These are phyloP conservation scores for Cryptosporidium bovis DNA, from an alignment of 169 alveolate species.

Conservation along the genomic window DNA sequence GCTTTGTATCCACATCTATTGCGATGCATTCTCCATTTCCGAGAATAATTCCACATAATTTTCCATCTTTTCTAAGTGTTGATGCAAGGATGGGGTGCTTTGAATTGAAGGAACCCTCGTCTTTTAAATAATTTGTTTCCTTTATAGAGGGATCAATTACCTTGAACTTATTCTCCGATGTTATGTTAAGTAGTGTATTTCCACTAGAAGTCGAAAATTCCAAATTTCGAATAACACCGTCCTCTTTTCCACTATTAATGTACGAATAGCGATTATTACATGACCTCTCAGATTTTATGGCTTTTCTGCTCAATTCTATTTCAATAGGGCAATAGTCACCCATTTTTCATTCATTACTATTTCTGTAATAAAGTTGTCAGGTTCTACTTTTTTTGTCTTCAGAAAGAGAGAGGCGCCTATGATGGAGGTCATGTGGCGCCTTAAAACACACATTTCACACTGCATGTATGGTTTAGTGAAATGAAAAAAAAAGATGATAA, in stretches of 20 bases:
- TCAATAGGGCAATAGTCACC: constrained; percentile 68
- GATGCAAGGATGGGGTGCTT: constrained; percentile 17
- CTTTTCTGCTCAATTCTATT: constrained; percentile 10
- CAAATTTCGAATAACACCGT: constrained; percentile 15
- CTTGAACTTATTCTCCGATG: constrained; percentile 28
- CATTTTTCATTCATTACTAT: constrained; percentile 19
- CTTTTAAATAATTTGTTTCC: neutral
- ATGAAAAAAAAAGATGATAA: neutral
- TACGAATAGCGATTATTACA: constrained; percentile 11
- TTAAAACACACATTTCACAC: constrained; percentile 70
- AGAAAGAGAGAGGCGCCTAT: constrained; percentile 22
- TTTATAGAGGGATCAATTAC: neutral
- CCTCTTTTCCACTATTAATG: constrained; percentile 43
- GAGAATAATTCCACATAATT: constrained; percentile 26
- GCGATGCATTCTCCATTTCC: constrained; percentile 40
- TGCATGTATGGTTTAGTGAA: constrained; percentile 25
- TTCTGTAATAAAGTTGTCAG: constrained; percentile 20
- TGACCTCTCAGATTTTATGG: neutral
- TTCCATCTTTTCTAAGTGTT: constrained; percentile 58
- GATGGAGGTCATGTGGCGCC: constrained; percentile 25
- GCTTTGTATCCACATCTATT: constrained; percentile 17
- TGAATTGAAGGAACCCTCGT: constrained; percentile 11
- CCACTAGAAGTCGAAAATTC: constrained; percentile 20
- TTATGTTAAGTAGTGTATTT: constrained; percentile 8
- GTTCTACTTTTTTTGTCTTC: neutral